A percentile compares a stretch with the other conserved stretches of the same genome.
Evolutionary conservation across 2,329 filamentous ascomycete species (phyloP).

Genomic region (Teratosphaeria destructans): DNA sequence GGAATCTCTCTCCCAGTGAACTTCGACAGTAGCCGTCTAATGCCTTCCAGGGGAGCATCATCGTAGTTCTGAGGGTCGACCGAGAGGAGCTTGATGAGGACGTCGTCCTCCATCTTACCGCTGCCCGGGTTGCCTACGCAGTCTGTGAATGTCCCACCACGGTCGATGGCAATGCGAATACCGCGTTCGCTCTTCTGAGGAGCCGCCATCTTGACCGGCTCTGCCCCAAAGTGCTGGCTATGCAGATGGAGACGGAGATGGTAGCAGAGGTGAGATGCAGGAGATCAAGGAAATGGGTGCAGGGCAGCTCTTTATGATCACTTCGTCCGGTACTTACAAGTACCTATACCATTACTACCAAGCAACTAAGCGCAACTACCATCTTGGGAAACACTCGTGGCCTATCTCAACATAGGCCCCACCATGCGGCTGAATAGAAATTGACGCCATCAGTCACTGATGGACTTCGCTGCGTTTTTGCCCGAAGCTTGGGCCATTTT

Average conservation of each 20-base stretch:
- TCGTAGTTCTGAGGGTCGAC: conserved; percentile 84
- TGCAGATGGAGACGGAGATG: background rate
- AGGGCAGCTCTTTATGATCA: background rate
- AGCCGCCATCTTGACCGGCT: background rate
- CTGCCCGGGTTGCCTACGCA: conserved; percentile 72
- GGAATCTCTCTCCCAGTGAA: conserved; percentile 69
- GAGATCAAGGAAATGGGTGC: background rate
- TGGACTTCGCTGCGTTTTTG: background rate
- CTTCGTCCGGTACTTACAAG: background rate
- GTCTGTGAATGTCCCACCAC: conserved; percentile 87
- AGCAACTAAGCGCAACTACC: background rate
- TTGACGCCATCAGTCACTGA: background rate
- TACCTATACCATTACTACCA: background rate
- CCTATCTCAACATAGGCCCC: background rate
- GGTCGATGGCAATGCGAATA: conserved; percentile 65
- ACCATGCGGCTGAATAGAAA: background rate
- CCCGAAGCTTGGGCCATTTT: background rate
- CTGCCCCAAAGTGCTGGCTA: background rate
- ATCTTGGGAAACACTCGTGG: background rate
- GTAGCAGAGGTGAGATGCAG: background rate
- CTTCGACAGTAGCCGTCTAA: conserved; percentile 70
- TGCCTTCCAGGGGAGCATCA: conserved; percentile 84
- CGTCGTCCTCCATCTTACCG: conserved; percentile 59
- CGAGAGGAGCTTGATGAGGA: conserved; percentile 79
- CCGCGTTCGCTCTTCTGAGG: conserved; percentile 31